Percentiles rank a stretch among this genome's conserved stretches.
These are phyloP conservation scores for Suillus ampliporus DNA, from an alignment of 768 basidiomycete species.

Conservation along the genomic window DNA sequence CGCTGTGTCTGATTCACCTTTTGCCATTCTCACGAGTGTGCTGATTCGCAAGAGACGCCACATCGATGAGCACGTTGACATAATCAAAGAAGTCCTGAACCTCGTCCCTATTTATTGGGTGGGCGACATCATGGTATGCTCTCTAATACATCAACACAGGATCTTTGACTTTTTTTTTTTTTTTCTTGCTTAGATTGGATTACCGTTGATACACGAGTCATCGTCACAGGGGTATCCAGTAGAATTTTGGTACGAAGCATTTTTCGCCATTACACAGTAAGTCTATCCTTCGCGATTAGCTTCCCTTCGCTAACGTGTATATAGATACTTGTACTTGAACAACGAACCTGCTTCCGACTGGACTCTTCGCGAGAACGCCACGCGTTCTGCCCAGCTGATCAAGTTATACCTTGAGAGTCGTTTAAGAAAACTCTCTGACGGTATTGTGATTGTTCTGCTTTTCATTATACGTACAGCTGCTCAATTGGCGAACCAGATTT, in stretches of 20 bases:
- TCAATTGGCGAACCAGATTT: slow-evolving; percentile 12
- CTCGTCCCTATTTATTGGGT: slow-evolving; percentile 66
- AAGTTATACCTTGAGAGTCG: slow-evolving; percentile 29
- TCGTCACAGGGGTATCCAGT: slow-evolving; percentile 34
- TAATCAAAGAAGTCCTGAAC: slow-evolving; percentile 58
- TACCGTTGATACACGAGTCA: slow-evolving; percentile 45
- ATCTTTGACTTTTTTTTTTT: slow-evolving; percentile 10
- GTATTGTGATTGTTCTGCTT: slow-evolving; percentile 21
- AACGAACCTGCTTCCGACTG: slow-evolving; percentile 38
- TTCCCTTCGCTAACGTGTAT: not conserved
- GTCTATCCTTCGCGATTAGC: slow-evolving; percentile 1
- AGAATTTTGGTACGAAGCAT: slow-evolving; percentile 51
- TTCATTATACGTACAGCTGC: not conserved
- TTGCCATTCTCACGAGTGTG: slow-evolving; percentile 9
- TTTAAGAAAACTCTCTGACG: slow-evolving; percentile 23
- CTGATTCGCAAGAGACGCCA: slow-evolving; percentile 11
- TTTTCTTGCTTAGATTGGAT: slow-evolving; percentile 43
- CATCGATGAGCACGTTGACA: slow-evolving; percentile 21
- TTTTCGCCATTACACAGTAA: slow-evolving; percentile 50
- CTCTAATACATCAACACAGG: not conserved
- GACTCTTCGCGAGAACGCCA: slow-evolving; percentile 35
- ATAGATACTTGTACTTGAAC: slow-evolving; percentile 45
- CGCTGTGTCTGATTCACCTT: slow-evolving; percentile 14
- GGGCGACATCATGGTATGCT: slow-evolving; percentile 57
- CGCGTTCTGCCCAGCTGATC: slow-evolving; percentile 32